These are phyloP conservation scores for Fraxinus cuspidata DNA, from an alignment of 257 asterid genomes.

Conservation along the genomic window DNA sequence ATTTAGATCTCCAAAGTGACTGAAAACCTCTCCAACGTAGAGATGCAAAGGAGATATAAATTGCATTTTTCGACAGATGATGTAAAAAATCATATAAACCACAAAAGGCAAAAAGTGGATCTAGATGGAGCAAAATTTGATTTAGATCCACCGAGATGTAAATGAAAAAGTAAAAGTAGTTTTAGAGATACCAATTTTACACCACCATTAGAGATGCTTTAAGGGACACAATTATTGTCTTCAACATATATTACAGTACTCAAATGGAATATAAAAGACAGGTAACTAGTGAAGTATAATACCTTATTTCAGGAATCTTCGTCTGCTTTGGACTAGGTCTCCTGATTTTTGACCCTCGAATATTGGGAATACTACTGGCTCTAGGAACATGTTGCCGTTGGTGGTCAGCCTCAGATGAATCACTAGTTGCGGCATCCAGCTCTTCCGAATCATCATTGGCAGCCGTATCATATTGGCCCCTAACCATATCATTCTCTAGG, in stretches of 20 bases:
- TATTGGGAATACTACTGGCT: constrained; percentile 37
- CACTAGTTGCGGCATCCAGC: constrained; percentile 63
- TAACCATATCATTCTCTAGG: constrained; percentile 42
- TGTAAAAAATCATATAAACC: too few relatives aligned
- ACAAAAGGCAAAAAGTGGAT: too few relatives aligned
- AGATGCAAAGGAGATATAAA: too few relatives aligned
- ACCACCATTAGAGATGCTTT: too few relatives aligned
- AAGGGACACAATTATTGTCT: neutral
- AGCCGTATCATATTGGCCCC: constrained; percentile 21
- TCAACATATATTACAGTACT: neutral
- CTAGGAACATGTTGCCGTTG: constrained; percentile 44
- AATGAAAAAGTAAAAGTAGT: too few relatives aligned
- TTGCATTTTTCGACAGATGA: too few relatives aligned
- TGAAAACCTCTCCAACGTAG: too few relatives aligned
- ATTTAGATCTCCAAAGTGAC: too few relatives aligned
- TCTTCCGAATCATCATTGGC: constrained; percentile 48
- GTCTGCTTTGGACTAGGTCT: constrained; percentile 51
- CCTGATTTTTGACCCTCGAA: constrained; percentile 45
- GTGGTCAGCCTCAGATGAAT: constrained; percentile 68
- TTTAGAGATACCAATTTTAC: too few relatives aligned
- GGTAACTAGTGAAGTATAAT: constrained; percentile 11
- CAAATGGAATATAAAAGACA: neutral
- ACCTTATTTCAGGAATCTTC: constrained; percentile 62
- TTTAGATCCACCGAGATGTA: too few relatives aligned
- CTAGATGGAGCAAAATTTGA: too few relatives aligned